Conservation (phyloP, 2,329 filamentous ascomycete genomes). For the Hymenoscyphus infarciens region DNA sequence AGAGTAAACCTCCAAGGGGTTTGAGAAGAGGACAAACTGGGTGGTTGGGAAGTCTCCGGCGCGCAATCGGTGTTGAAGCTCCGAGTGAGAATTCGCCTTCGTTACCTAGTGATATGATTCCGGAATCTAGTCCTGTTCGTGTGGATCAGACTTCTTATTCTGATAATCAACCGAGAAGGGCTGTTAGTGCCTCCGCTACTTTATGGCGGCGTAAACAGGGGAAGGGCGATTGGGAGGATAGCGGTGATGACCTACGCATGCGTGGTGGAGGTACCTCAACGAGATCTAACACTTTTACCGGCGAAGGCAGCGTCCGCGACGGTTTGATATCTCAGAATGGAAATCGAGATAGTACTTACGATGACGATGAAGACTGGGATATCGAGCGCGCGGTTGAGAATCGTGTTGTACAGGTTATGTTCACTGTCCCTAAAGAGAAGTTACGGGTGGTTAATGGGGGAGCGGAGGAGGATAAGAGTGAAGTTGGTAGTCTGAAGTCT, state of each 20-base stretch:
- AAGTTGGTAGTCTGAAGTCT: conserved; percentile 36
- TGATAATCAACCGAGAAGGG: conserved; percentile 38
- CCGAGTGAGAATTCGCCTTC: conserved; percentile 4
- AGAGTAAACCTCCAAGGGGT: conserved; percentile 43
- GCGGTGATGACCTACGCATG: conserved; percentile 15
- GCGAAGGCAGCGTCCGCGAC: conserved; percentile 5
- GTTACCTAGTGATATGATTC: conserved; percentile 4
- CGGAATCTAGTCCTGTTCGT: conserved; percentile 28
- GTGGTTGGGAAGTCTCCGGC: conserved; percentile 65
- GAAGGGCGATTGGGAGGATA: conserved; percentile 48
- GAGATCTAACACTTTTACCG: conserved; percentile 26
- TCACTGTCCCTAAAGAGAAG: conserved; percentile 84
- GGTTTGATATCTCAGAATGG: neutral
- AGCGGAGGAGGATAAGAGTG: conserved; percentile 43
- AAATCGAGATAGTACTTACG: conserved; percentile 28
- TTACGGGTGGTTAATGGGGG: conserved; percentile 87
- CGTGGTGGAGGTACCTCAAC: conserved; percentile 2
- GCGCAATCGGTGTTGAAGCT: conserved; percentile 23
- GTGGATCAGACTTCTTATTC: conserved; percentile 16
- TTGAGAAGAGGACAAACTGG: conserved; percentile 19
- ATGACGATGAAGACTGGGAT: conserved; percentile 60
- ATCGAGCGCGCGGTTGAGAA: conserved; percentile 70
- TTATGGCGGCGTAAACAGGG: conserved; percentile 49
- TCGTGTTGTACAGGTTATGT: conserved; percentile 78
- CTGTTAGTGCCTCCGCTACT: conserved; percentile 45